Evolutionary conservation across 2,329 filamentous ascomycete species (phyloP).

Genomic region (Fusarium newnesense): DNA sequence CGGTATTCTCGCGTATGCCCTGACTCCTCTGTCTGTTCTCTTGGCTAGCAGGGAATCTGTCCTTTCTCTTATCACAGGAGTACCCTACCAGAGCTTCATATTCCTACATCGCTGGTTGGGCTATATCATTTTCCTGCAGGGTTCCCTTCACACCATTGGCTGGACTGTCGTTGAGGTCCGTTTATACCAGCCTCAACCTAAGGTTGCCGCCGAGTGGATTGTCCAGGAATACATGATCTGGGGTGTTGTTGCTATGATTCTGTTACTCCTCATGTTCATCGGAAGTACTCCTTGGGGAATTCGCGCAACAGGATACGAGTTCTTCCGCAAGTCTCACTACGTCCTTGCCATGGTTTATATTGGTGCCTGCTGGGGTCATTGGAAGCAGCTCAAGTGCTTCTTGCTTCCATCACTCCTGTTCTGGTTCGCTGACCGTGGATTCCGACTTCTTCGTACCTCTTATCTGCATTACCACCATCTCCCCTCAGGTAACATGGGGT

Average conservation of each 20-base stretch:
- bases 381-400: constrained; percentile 74
- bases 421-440: constrained; percentile 71
- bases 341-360: constrained; percentile 79
- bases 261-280: constrained; percentile 70
- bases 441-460: constrained; percentile 66
- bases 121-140: constrained; percentile 76
- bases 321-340: constrained; percentile 80
- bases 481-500: constrained; percentile 57
- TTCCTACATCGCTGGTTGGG: constrained; percentile 83
- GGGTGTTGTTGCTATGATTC: constrained; percentile 74
- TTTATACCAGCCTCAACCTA: constrained; percentile 78
- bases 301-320: constrained; percentile 76
- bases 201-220: constrained; percentile 66
- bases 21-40: constrained; percentile 76
- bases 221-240: constrained; percentile 76
- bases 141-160: constrained; percentile 73
- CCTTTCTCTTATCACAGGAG: constrained; percentile 74
- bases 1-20: constrained; percentile 76
- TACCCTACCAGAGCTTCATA: constrained; percentile 81
- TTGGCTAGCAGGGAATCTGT: constrained; percentile 76
- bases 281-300: constrained; percentile 69
- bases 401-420: constrained; percentile 73
- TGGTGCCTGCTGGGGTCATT: constrained; percentile 80
- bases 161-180: constrained; percentile 75
- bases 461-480: constrained; percentile 70